Base-by-base conservation (phyloP, 2,329 filamentous ascomycete species). In the Sarocladium kiliense region DNA sequence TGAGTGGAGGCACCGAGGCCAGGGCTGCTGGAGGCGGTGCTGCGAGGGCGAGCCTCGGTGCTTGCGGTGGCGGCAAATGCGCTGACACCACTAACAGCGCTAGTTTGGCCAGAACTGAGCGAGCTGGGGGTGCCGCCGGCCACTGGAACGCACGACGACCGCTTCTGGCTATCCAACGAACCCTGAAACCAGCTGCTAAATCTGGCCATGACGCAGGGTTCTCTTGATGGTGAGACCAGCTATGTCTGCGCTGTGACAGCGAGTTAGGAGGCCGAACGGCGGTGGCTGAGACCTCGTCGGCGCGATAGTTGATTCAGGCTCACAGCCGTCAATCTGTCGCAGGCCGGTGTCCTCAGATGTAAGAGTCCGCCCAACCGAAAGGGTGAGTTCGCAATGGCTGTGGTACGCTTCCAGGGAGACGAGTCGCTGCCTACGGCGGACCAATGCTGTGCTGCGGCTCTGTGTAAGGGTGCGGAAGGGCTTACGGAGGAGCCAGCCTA, bases 41-140 rank as follows among this genome's bases (percentile, higher is more conserved):
- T 36, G 27, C 30, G 47, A 23, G 30, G 4, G 47, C 27, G 27
- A 36, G 47, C 47, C 47, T 51, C 47, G 47, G 47, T 51, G 47
- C 47, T 51, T 51, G 47, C 47, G 27, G 47, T n/a, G 19, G 47
- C 47, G 47, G 47, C 47, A 18, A 51, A 51, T 34, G 47, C 47
- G 19, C 47, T 27, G 30, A 36, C n/a, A 51, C 27, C 47, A 51
- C 47, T 51, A 51, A 51, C 27, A 12, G 47, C 47, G 47, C 47
- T 51, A 51, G 30, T 9, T 32, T 11, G 26, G 18, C 27, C 30
- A 34, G n/a, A 16, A 3, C 19, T 36, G 47, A 27, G 47, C 27
- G 47, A 51, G 26, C 47, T 34, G n/a, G 27, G n/a, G 12, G 47
- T 14, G 27, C 47, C 47, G 47, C n/a, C 18, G 27, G 26, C 47